phyloP scores from a whole-genome alignment of 257 asterid species.

The Ehretia macrophylla region DNA sequence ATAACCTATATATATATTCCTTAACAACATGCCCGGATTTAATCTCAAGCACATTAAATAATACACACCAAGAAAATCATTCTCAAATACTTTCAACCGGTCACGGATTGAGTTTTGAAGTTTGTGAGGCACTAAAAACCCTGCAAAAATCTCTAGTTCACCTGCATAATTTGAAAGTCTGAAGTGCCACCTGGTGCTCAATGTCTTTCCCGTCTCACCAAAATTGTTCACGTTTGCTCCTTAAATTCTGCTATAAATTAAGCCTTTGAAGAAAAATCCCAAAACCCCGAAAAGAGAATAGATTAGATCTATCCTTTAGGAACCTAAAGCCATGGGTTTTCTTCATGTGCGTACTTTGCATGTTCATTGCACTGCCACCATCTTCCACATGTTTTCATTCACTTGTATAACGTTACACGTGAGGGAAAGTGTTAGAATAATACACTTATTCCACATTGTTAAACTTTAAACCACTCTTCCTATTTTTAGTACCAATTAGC shows the following conservation, averaged over 20 bases:
- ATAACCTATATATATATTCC: too few relatives aligned
- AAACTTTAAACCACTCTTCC: too few relatives aligned
- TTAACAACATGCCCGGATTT: too few relatives aligned
- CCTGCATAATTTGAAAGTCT: slow-evolving; percentile 2
- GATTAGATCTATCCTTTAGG: background rate
- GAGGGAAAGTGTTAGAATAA: too few relatives aligned
- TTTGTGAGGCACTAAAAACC: slow-evolving; percentile 27
- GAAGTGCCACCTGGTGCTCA: too few relatives aligned
- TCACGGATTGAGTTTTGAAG: slow-evolving; percentile 67
- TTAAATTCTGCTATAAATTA: slow-evolving; percentile 41
- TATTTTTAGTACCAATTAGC: too few relatives aligned
- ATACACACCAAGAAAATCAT: too few relatives aligned
- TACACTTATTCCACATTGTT: slow-evolving; percentile 39
- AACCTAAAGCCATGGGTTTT: slow-evolving; percentile 32
- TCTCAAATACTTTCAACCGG: too few relatives aligned
- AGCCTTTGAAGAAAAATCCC: slow-evolving; percentile 17
- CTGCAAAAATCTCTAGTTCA: slow-evolving; percentile 38
- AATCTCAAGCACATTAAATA: too few relatives aligned
- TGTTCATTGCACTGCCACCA: slow-evolving; percentile 44
- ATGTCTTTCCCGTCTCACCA: slow-evolving; percentile 1
- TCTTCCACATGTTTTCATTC: too few relatives aligned
- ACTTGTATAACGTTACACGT: too few relatives aligned
- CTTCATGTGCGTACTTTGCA: slow-evolving; percentile 49
- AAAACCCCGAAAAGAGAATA: background rate
- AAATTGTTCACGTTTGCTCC: slow-evolving; percentile 44